Base-by-base conservation (phyloP, 768 basidiomycete species). In the Mycena albidolilacea region DNA sequence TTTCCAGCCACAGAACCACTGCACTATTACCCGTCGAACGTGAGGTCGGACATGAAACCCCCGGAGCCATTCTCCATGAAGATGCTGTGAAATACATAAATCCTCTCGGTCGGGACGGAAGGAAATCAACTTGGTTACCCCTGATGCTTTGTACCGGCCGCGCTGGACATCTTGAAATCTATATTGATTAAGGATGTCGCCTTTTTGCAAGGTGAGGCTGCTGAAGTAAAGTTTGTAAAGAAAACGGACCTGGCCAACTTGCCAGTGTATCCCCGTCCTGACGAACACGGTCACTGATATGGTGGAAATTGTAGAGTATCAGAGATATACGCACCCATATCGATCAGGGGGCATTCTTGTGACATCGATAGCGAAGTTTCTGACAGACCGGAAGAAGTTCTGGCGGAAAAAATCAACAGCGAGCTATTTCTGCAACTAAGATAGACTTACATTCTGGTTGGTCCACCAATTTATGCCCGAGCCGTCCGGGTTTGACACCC, bases 11-110 rank as follows among this genome's bases (percentile, higher is more conserved):
- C 39, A 44, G 5, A 35, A 23, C 23, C 21, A 30, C 3, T 30
- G 30, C 30, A 30, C 4, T 30, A 30, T 30, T 55, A 71, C 70
- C 70, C 71, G 43, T 46, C 48, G 50, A 72, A 62, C 17, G 71
- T 72, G 2, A 72, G 64, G 39, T 72, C 71, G 14, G 71, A 72
- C 85, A 87, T 87, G 74, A 84, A 86, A 14, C 86, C 86, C 21
- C 86, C 86, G 54, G 85, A 85, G 41, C 86, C 86, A 63, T 85
- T 85, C 76, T 87, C 87, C 84, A 85, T 85, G 69, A 80, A 86
- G 12, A 88, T 76, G 9, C 11, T 30, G 10, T 14, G 38, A 30
- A 48, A 23, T 12, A 17, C 12, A 46, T 46, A 11, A 46, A 17
- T 46, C 12, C 15, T 2, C 17, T 3, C 30, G 30, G 30, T 30